Evolutionary conservation across 2,329 filamentous ascomycete species (phyloP), one percentile per base, ranked within the genome.

Genomic region (Fusarium sambucinum): DNA sequence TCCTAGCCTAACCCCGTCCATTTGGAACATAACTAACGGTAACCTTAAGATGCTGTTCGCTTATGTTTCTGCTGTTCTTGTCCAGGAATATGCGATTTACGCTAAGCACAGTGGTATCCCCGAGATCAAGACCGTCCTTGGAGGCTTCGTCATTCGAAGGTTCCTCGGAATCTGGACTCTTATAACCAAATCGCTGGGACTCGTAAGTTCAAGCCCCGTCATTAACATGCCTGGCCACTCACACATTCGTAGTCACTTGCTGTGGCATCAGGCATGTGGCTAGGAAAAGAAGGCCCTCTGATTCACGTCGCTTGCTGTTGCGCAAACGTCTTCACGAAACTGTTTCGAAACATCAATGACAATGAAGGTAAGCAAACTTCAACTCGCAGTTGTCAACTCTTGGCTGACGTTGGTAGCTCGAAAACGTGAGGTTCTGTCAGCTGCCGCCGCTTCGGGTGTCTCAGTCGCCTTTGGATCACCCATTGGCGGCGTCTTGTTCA

Each of bases 301-400:
- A 95, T 99, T 8, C 95, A 99, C 79, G 94, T 98, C 23, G 95
- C 95, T 62, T 98, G 96, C 80, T 98, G 96, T 78, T 97, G 94
- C 76, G 94, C 95, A 46, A 97, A 96, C 76, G 81, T 97, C 12
- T 94, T 97, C 75, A 96, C 96, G 87, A 97, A 96, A 77, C 82
- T 95, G 12, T 97, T 97, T 71, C 84, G 87, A 41, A 80, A 86
- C 69, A 90, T 98, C 63, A 93, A 93, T 69, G 86, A 85, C 53
- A 98, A 99, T 75, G 95, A 99, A 86, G 92, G 92, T 92, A 44
- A 5, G 38, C 13, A 29, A 13, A 13, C n/a, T 32, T 27, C 12
- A 10, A n/a, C 13, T 12, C 27, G 16, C 4, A 40, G 11, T 44
- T 33, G 7, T 21, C 37, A 30, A 25, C 23, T 17, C 14, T 44